phyloP scores from a whole-genome alignment of 768 basidiomycete genomes.

The Naganishia kalamii region DNA sequence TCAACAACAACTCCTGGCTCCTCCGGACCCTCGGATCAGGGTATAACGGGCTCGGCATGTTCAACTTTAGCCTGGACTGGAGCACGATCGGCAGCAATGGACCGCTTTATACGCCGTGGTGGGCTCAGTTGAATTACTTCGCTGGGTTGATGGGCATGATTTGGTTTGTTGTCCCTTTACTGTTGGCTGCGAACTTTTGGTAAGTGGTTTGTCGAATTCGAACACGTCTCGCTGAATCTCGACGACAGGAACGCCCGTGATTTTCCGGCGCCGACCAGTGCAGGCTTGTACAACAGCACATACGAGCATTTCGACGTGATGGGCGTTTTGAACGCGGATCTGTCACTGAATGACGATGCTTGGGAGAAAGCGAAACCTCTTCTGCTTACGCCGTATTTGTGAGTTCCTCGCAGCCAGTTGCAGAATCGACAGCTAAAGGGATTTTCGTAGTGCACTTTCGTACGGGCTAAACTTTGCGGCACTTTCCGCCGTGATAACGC shows the following conservation, averaged over 20 bases:
- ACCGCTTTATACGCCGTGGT: conserved; percentile 46
- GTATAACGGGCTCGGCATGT: conserved; percentile 43
- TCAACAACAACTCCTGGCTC: conserved; percentile 38
- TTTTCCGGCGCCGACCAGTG: conserved; percentile 41
- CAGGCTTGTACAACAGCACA: conserved; percentile 41
- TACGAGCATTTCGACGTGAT: conserved; percentile 46
- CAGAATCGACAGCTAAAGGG: not conserved
- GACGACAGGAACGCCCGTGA: conserved; percentile 35
- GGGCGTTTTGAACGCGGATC: conserved; percentile 40
- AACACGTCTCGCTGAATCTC: not conserved
- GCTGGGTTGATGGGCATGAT: conserved; percentile 42
- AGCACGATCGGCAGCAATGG: conserved; percentile 40
- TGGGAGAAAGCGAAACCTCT: conserved; percentile 43
- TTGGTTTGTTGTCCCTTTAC: conserved; percentile 44
- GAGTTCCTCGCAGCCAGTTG: conserved; percentile 4
- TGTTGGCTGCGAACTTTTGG: conserved; percentile 44
- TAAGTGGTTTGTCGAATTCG: conserved; percentile 10
- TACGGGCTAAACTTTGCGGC: conserved; percentile 46
- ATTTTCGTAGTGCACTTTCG: conserved; percentile 36
- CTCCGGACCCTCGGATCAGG: conserved; percentile 42
- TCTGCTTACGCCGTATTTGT: conserved; percentile 47
- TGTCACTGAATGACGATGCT: conserved; percentile 42
- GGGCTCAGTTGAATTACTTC: conserved; percentile 44
- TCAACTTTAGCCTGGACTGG: conserved; percentile 47
- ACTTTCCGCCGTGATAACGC: conserved; percentile 42